Conservation (phyloP, 2,329 filamentous ascomycete genomes). For the Fusarium guadeloupense region DNA sequence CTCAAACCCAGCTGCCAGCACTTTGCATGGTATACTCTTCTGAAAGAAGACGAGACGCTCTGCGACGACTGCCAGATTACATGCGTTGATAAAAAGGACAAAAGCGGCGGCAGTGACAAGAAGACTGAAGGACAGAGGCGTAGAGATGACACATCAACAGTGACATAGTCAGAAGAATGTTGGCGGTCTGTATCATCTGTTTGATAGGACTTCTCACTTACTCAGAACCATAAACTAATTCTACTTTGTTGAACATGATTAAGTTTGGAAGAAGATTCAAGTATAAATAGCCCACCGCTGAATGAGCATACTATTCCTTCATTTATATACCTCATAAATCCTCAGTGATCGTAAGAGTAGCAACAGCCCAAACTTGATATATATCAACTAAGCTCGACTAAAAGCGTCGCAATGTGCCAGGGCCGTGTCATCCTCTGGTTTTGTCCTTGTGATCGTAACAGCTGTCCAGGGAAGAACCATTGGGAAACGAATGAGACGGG, state of each 20-base stretch:
- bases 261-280: not conserved
- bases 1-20: slow-evolving; percentile 38
- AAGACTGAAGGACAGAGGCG: not conserved
- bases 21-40: slow-evolving; percentile 37
- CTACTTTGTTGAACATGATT: not conserved
- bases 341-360: not conserved
- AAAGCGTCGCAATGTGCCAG: not conserved
- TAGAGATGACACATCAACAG: not conserved
- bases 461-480: not conserved
- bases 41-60: slow-evolving; percentile 15
- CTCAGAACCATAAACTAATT: not conserved
- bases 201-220: not conserved
- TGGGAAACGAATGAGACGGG: not conserved
- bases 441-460: not conserved
- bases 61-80: slow-evolving; percentile 29
- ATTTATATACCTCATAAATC: not conserved
- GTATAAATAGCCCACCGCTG: not conserved
- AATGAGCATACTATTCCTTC: not conserved
- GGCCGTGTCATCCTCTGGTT: not conserved
- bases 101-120: slow-evolving; percentile 1
- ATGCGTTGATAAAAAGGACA: slow-evolving; percentile 15
- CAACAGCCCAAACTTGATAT: not conserved
- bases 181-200: not conserved
- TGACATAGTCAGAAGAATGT: not conserved
- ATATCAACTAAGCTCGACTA: not conserved